Evolutionary conservation across 192 early-diverging fungal genomes (phyloP).

Genomic region (Martensiomyces pterosporus): DNA sequence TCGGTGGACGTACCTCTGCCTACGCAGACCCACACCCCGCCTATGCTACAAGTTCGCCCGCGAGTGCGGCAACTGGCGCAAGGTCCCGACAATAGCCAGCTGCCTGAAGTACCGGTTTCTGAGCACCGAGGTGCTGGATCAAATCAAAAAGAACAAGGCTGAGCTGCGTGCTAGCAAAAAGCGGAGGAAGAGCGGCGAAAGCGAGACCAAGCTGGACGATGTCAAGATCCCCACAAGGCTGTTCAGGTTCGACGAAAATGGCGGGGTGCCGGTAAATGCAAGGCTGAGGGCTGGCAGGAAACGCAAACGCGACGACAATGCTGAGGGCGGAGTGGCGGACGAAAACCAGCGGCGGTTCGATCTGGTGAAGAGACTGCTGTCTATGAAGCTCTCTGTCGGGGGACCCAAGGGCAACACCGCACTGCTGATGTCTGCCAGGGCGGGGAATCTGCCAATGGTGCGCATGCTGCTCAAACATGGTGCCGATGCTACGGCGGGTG

Average conservation of each 20-base stretch:
- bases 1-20: constrained; percentile 31
- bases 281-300: constrained; percentile 10
- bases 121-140: constrained; percentile 27
- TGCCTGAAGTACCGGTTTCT: constrained; percentile 30
- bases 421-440: constrained; percentile 35
- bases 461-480: constrained; percentile 36
- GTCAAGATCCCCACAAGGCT: constrained; percentile 29
- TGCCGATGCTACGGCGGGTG: constrained; percentile 19
- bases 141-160: constrained; percentile 19
- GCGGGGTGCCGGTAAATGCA: constrained; percentile 11
- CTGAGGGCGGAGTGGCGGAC: constrained; percentile 1
- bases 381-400: constrained; percentile 23
- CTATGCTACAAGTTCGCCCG: constrained; percentile 40
- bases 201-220: constrained; percentile 6
- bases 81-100: constrained; percentile 17
- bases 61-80: constrained; percentile 25
- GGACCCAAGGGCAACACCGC: constrained; percentile 24
- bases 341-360: constrained; percentile 33
- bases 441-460: constrained; percentile 37
- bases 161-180: constrained; percentile 13
- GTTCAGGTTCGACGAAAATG: constrained; percentile 10
- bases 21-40: constrained; percentile 18
- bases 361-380: constrained; percentile 25
- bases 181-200: not conserved
- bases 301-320: constrained; percentile 16